Base-by-base conservation (phyloP, 371 early-diverging fungal species). In the Mucor circinelloides region DNA sequence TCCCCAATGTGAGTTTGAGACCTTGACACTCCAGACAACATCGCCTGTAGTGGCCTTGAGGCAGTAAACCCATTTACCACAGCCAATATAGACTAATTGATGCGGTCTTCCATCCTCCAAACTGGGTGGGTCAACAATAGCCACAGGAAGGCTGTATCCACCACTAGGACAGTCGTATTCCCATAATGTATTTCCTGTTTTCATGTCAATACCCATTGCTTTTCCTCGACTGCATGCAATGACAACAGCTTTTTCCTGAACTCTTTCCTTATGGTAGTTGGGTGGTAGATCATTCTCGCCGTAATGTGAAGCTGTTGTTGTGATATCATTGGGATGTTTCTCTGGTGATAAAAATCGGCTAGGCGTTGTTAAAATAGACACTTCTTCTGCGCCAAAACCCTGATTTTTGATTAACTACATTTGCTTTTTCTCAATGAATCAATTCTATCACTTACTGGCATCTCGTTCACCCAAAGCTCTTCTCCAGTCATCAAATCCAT, bases 151-250 rank as follows among this genome's bases (percentile, higher is more conserved):
- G 13, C 64, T 74, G 58, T 46, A 72, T 1, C 73, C 63, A 13
- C 75, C 74, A 9, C 68, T 64, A 5, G 75, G 74, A 58, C 78
- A 77, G 13, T 72, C 56, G 46, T 64, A 77, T 40, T 21, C 60
- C 74, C 74, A 77, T 10, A 72, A 44, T 2, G 62, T 55, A 23
- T 71, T 57, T 0, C 77, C 77, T 5, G 69, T 68, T 6, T 66
- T 44, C 7, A 42, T 17, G 40, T 77, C 58, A 0, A 77, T 64
- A 3, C 61, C 77, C 62, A 73, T 54, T 2, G 63, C 64, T 46
- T 66, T 73, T 27, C 77, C 77, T 13, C 17, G 44, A 0, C 73
- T 48, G n/a, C 73, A 56, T 6, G 67, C 59, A n/a, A 75, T 25
- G 0, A 67, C 59, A 19, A 68, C 34, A 3, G 67, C 38, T 21